A percentile compares a stretch with the other conserved stretches of the same genome.
These are phyloP conservation scores for Jaapia argillacea DNA, from an alignment of 768 basidiomycete genomes.

Conservation along the genomic window DNA sequence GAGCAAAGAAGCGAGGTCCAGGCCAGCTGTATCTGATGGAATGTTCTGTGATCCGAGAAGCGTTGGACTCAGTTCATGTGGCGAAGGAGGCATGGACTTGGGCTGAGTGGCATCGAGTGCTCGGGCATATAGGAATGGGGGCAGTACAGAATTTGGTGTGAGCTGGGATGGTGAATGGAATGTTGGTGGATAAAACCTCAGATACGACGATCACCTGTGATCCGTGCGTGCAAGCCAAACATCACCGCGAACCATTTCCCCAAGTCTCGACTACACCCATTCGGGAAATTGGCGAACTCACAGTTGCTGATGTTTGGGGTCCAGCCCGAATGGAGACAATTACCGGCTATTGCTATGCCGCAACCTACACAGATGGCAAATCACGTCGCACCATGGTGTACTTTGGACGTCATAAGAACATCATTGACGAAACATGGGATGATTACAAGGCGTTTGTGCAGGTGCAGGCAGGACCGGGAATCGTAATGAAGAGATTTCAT, in stretches of 20 bases:
- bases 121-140: not conserved
- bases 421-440: not conserved
- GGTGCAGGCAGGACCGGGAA: not conserved
- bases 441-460: not conserved
- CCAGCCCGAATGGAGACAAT: not conserved
- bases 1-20: not conserved
- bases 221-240: not conserved
- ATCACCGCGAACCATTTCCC: not conserved
- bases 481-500: not conserved
- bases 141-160: not conserved
- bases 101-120: not conserved
- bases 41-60: not conserved
- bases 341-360: not conserved
- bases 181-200: not conserved
- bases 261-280: not conserved
- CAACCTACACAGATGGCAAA: conserved; percentile 3
- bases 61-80: not conserved
- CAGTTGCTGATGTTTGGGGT: not conserved
- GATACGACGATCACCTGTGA: not conserved
- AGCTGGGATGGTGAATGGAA: not conserved
- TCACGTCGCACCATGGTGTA: not conserved
- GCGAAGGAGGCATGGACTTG: not conserved
- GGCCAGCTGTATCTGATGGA: not conserved
- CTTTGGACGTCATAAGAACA: not conserved
- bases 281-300: not conserved